These are phyloP conservation scores for Lentinula novae-zelandiae DNA, from an alignment of 1,284 basidiomycete genomes.

Conservation along the genomic window DNA sequence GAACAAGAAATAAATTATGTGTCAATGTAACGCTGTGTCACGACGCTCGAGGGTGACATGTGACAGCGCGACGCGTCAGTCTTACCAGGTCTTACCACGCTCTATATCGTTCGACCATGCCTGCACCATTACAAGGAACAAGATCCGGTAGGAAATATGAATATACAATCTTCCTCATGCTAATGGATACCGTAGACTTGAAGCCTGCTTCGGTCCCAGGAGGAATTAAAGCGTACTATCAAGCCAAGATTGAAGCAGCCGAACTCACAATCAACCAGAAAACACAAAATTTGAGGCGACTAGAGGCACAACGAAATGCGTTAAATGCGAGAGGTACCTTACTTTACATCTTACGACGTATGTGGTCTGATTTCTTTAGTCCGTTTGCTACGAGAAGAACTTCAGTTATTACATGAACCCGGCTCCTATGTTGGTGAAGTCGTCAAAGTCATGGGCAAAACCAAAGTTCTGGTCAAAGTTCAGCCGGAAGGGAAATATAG, in stretches of 20 bases:
- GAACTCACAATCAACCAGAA: constrained; percentile 94
- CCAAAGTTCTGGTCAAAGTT: constrained; percentile 96
- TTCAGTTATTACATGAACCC: constrained; percentile 94
- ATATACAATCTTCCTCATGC: background rate
- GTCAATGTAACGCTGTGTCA: too few species aligned
- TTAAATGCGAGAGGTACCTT: constrained; percentile 87
- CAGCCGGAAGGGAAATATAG: constrained; percentile 99
- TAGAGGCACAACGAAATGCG: constrained; percentile 86
- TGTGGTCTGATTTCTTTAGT: constrained; percentile 42
- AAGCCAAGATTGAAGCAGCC: constrained; percentile 92
- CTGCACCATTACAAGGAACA: background rate
- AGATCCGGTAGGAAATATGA: background rate
- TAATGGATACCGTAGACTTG: background rate
- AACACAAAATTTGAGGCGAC: constrained; percentile 70
- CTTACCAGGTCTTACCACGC: background rate
- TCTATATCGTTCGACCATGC: background rate
- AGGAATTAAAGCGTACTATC: constrained; percentile 87
- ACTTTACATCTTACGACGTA: background rate
- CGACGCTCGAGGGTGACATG: background rate
- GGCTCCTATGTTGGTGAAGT: constrained; percentile 98
- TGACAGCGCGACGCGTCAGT: background rate
- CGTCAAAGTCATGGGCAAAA: constrained; percentile 99
- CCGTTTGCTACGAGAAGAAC: constrained; percentile 85
- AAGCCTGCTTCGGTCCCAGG: constrained; percentile 44
- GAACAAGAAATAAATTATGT: background rate